These are phyloP conservation scores for Metschnikowia sp. DNA, from an alignment of 805 yeast species.

Conservation along the genomic window DNA sequence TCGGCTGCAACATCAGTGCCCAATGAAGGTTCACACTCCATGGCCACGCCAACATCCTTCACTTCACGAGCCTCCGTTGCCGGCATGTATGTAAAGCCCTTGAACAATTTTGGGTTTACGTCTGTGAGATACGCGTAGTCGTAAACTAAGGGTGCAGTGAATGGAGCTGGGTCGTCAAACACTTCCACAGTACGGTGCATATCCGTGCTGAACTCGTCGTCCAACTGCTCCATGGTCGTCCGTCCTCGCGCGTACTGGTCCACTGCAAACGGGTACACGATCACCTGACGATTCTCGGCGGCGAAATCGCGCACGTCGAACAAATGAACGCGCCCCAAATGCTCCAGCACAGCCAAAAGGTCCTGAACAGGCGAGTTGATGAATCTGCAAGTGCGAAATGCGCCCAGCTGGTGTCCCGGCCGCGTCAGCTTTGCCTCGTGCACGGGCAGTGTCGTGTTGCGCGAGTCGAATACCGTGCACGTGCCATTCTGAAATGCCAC, in stretches of 20 bases:
- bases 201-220: constrained; percentile 5
- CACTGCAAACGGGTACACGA: constrained; percentile 56
- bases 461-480: constrained; percentile 70
- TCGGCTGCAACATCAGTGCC: neutral
- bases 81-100: constrained; percentile 33
- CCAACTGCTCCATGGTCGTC: constrained; percentile 1
- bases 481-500: constrained; percentile 85
- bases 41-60: neutral
- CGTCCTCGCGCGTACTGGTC: constrained; percentile 36
- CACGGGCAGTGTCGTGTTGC: constrained; percentile 54
- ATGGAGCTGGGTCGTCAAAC: constrained; percentile 11
- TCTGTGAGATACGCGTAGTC: constrained; percentile 39
- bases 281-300: constrained; percentile 47
- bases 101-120: constrained; percentile 36
- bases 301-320: constrained; percentile 69
- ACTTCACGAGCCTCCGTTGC: neutral
- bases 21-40: neutral
- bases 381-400: constrained; percentile 58
- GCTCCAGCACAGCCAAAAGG: constrained; percentile 73
- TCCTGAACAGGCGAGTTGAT: constrained; percentile 67
- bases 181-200: constrained; percentile 9
- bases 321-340: constrained; percentile 81
- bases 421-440: constrained; percentile 60
- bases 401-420: constrained; percentile 52
- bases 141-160: constrained; percentile 39